Conservation (phyloP, 2,329 filamentous ascomycete species). For the Pestalotiopsis sp. region DNA sequence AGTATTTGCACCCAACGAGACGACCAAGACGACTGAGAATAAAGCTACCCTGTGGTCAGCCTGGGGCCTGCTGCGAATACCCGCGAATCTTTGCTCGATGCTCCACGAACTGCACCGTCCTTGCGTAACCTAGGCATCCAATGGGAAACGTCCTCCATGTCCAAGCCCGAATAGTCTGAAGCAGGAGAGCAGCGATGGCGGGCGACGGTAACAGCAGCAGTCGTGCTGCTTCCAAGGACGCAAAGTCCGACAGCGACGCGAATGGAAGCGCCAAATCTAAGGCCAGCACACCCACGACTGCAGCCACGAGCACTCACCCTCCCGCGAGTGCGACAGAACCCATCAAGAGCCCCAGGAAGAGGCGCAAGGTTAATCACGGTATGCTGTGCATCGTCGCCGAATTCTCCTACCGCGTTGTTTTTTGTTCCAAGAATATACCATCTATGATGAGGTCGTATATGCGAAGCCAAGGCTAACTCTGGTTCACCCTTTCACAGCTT, state of each 20-base stretch:
- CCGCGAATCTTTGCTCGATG: conserved; percentile 15
- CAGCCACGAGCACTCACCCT: neutral
- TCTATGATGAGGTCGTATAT: conserved; percentile 21
- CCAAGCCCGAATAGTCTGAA: conserved; percentile 16
- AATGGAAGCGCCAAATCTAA: conserved; percentile 8
- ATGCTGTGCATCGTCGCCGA: conserved; percentile 42
- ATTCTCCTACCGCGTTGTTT: conserved; percentile 21
- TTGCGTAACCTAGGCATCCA: conserved; percentile 19
- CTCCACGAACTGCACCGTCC: conserved; percentile 16
- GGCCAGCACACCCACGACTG: conserved; percentile 14
- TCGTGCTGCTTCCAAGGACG: conserved; percentile 17
- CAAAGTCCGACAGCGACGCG: conserved; percentile 15
- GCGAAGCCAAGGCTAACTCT: conserved; percentile 34
- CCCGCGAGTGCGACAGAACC: conserved; percentile 25
- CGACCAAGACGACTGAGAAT: conserved; percentile 10
- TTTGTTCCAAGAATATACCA: conserved; percentile 17
- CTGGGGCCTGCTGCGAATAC: conserved; percentile 15
- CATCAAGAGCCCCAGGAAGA: conserved; percentile 73
- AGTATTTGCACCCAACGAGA: neutral
- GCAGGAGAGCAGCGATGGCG: conserved; percentile 18
- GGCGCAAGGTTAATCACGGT: conserved; percentile 90
- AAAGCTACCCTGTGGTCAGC: conserved; percentile 10
- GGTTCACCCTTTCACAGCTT: conserved; percentile 64
- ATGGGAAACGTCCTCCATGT: conserved; percentile 15
- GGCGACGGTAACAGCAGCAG: conserved; percentile 13